These are phyloP conservation scores for Paraglomus brasilianum DNA, from an alignment of 192 early-diverging fungal species.

Conservation along the genomic window DNA sequence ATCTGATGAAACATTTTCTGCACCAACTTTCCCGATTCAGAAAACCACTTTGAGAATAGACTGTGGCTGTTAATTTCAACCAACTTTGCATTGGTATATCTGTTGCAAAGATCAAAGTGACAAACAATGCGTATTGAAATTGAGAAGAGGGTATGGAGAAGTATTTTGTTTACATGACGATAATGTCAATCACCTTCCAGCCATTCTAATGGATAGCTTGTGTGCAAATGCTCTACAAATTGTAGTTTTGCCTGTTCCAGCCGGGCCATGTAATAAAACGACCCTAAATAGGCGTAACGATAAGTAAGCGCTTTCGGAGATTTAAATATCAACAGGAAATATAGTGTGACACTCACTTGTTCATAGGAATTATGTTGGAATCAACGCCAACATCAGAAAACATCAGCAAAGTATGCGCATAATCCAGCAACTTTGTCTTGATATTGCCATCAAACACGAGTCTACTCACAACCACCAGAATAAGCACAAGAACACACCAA, in stretches of 20 bases:
- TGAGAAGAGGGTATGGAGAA: too few relatives aligned
- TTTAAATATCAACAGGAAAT: neutral
- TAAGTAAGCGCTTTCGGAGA: neutral
- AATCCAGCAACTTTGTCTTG: slow-evolving; percentile 54
- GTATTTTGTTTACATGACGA: too few relatives aligned
- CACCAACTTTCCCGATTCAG: slow-evolving; percentile 70
- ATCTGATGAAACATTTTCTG: slow-evolving; percentile 61
- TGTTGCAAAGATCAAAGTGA: too few relatives aligned
- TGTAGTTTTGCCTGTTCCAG: slow-evolving; percentile 69
- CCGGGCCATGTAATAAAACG: slow-evolving; percentile 65
- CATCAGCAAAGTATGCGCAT: slow-evolving; percentile 59
- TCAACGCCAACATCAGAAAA: slow-evolving; percentile 61
- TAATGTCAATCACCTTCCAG: slow-evolving; percentile 40
- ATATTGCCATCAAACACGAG: slow-evolving; percentile 60
- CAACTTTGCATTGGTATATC: slow-evolving; percentile 55
- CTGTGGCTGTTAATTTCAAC: slow-evolving; percentile 74
- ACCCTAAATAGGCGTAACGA: slow-evolving; percentile 37
- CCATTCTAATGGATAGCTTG: slow-evolving; percentile 60
- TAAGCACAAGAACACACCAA: too few relatives aligned
- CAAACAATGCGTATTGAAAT: too few relatives aligned
- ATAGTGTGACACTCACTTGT: slow-evolving; percentile 38
- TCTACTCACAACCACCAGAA: slow-evolving; percentile 31
- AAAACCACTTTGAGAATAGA: slow-evolving; percentile 76
- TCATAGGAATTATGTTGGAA: slow-evolving; percentile 55
- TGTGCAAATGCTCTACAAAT: slow-evolving; percentile 65